Evolutionary conservation across 495 filamentous ascomycete species (phyloP).

Genomic region (Poronia punctata): DNA sequence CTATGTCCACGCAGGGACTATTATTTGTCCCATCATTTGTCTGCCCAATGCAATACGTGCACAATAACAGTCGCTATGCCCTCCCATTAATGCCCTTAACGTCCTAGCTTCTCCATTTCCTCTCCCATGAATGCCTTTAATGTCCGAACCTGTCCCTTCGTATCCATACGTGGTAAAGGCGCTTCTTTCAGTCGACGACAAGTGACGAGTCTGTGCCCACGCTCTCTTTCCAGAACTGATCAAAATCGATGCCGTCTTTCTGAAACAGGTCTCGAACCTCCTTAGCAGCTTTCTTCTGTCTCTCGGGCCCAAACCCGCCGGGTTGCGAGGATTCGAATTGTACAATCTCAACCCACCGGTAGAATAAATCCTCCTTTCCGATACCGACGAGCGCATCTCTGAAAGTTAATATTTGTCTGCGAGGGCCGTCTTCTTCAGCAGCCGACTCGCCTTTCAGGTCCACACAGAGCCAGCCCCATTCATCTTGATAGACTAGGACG

Average conservation of each 20-base stretch:
- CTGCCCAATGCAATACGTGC: too few relatives aligned
- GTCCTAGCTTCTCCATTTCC: too few relatives aligned
- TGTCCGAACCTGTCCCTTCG: too few relatives aligned
- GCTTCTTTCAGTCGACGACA: neutral
- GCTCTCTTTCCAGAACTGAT: slow-evolving; percentile 62
- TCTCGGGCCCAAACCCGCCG: slow-evolving; percentile 63
- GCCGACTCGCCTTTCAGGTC: slow-evolving; percentile 45
- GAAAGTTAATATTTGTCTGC: slow-evolving; percentile 62
- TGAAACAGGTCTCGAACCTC: slow-evolving; percentile 63
- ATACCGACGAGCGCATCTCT: slow-evolving; percentile 60
- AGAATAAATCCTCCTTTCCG: slow-evolving; percentile 80
- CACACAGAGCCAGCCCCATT: slow-evolving; percentile 59
- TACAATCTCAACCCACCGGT: slow-evolving; percentile 75
- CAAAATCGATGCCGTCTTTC: slow-evolving; percentile 65
- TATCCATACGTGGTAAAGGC: too few relatives aligned
- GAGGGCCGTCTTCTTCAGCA: slow-evolving; percentile 43
- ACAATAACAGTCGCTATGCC: too few relatives aligned
- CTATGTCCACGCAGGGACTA: too few relatives aligned
- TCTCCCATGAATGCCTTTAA: too few relatives aligned
- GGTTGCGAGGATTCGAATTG: slow-evolving; percentile 72
- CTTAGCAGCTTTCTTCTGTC: slow-evolving; percentile 56
- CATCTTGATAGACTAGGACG: slow-evolving; percentile 58
- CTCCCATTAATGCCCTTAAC: too few relatives aligned
- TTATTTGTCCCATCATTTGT: too few relatives aligned
- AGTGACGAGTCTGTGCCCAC: slow-evolving; percentile 52